Evolutionary conservation across 345 rosid species (phyloP).

Genomic region (Limnanthes douglasii): DNA sequence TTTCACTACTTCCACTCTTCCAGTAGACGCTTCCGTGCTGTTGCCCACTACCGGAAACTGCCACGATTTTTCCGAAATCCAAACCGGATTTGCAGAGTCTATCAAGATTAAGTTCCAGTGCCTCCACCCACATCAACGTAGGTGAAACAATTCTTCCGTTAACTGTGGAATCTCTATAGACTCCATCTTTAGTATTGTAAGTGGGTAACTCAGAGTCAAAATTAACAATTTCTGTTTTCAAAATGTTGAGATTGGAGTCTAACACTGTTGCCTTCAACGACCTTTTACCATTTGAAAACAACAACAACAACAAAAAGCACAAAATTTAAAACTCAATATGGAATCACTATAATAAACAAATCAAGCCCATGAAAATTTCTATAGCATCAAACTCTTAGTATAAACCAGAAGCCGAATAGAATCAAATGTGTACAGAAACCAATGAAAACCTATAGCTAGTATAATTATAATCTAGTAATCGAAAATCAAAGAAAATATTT

Average conservation of each 20-base stretch:
- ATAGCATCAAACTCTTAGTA: too few relatives aligned
- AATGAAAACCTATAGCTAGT: background rate
- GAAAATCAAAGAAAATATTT: background rate
- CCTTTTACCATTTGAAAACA: constrained; percentile 20
- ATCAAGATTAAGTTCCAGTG: constrained; percentile 67
- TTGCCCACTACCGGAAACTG: constrained; percentile 95
- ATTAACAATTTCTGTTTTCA: constrained; percentile 47
- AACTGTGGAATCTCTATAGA: constrained; percentile 46
- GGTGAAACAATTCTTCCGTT: constrained; percentile 84
- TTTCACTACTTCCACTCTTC: constrained; percentile 42
- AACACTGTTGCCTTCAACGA: constrained; percentile 91
- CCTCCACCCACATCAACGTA: constrained; percentile 96
- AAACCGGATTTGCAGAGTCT: constrained; percentile 34
- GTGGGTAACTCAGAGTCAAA: constrained; percentile 75
- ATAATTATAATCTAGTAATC: background rate
- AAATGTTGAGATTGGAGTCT: constrained; percentile 51
- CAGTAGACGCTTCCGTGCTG: constrained; percentile 98
- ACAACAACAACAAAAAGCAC: background rate
- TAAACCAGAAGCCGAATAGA: too few relatives aligned
- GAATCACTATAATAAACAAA: background rate
- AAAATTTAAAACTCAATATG: background rate
- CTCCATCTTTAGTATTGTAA: constrained; percentile 77
- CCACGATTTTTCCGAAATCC: constrained; percentile 52
- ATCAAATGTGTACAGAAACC: background rate
- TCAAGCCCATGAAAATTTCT: background rate